Conservation (phyloP, 129 eudicot species). For the Lactuca sativa region DNA sequence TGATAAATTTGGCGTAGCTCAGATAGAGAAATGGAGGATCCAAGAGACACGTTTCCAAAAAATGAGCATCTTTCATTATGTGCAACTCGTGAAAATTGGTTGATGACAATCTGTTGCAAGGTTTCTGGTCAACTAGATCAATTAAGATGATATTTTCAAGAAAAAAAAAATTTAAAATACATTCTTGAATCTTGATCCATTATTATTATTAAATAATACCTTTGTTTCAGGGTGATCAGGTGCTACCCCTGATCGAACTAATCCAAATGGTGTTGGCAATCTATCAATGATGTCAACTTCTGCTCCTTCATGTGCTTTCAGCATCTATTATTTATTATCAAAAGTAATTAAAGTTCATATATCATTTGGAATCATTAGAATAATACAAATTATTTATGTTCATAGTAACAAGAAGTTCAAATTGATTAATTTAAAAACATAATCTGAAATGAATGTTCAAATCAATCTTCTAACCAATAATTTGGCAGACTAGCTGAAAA, state of each 20-base stretch:
- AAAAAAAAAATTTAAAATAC: not conserved
- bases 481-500: too few relatives aligned
- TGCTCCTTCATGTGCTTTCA: constrained; percentile 75
- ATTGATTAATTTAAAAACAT: too few relatives aligned
- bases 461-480: too few relatives aligned
- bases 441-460: too few relatives aligned
- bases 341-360: not conserved
- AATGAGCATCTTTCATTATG: constrained; percentile 67
- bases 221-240: constrained; percentile 99
- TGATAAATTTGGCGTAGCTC: constrained; percentile 85
- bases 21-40: constrained; percentile 68
- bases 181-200: not conserved
- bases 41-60: constrained; percentile 85
- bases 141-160: constrained; percentile 29
- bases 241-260: constrained; percentile 90
- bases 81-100: constrained; percentile 88
- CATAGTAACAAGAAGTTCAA: constrained; percentile 2
- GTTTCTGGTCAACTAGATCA: constrained; percentile 59
- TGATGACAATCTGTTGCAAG: constrained; percentile 91
- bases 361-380: not conserved
- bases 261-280: constrained; percentile 85
- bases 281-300: constrained; percentile 90
- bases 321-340: constrained; percentile 44
- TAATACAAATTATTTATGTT: not conserved
- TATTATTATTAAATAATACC: constrained; percentile 31